These are phyloP conservation scores for Dentipellis fragilis DNA, from an alignment of 768 basidiomycete species.

Conservation along the genomic window DNA sequence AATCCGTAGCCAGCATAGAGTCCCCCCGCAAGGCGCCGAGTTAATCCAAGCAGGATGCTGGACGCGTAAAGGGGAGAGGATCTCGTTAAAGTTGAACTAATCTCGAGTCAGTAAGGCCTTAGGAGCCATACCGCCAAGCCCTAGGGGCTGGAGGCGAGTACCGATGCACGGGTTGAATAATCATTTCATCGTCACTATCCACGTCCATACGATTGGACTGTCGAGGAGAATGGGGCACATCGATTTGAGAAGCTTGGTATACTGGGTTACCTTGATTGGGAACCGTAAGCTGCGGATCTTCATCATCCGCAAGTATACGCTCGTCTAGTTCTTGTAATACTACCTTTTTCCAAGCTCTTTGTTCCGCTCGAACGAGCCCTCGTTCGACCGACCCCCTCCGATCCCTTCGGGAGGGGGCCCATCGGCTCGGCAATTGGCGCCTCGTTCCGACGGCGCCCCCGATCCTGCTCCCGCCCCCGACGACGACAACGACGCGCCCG, in stretches of 20 bases:
- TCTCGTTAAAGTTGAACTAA: background rate
- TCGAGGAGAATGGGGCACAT: background rate
- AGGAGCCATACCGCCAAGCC: background rate
- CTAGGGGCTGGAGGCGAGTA: background rate
- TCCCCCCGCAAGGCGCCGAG: background rate
- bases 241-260: background rate
- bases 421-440: too few relatives aligned
- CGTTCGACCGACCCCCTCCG: too few relatives aligned
- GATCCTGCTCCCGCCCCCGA: conserved; percentile 6
- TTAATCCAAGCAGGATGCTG: background rate
- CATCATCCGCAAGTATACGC: background rate
- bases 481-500: background rate
- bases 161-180: too few relatives aligned
- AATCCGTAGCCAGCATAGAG: background rate
- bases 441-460: too few relatives aligned
- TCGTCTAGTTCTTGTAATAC: conserved; percentile 10
- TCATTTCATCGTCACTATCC: background rate
- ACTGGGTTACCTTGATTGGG: background rate
- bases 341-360: conserved; percentile 18
- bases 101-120: background rate
- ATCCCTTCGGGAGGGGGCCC: too few relatives aligned
- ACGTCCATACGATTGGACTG: background rate
- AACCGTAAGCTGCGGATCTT: background rate
- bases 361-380: too few relatives aligned
- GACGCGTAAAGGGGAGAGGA: background rate